Percentiles rank a stretch among this genome's conserved stretches.
Evolutionary conservation across 176 grass and related monocot genomes (phyloP).

Genomic region (Carex scoparia): DNA sequence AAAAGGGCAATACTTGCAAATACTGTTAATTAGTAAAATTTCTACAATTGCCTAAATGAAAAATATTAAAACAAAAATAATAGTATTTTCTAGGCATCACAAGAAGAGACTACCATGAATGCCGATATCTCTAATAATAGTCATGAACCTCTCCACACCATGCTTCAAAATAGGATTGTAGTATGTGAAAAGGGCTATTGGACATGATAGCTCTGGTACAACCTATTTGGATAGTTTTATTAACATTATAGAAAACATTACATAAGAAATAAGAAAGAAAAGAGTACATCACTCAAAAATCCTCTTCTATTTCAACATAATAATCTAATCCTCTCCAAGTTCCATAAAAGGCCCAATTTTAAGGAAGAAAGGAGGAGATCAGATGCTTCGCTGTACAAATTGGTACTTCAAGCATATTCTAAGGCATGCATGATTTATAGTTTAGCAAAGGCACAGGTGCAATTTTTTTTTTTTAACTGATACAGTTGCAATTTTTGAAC

Average conservation of each 20-base stretch:
- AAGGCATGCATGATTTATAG: neutral
- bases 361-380: neutral
- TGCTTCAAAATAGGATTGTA: conserved; percentile 97
- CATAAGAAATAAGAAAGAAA: neutral
- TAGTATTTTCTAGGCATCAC: conserved; percentile 17
- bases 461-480: too few relatives aligned
- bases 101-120: conserved; percentile 52
- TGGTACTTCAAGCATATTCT: neutral
- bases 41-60: neutral
- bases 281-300: neutral
- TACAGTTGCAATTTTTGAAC: neutral
- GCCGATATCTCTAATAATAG: conserved; percentile 62
- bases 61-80: neutral
- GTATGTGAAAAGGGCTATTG: conserved; percentile 85
- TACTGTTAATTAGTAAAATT: neutral
- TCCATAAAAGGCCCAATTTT: neutral
- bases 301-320: neutral
- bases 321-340: neutral
- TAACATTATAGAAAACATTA: neutral
- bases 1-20: conserved; percentile 1
- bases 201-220: conserved; percentile 78
- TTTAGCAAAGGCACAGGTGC: neutral
- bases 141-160: conserved; percentile 80
- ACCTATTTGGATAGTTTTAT: conserved; percentile 34
- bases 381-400: neutral